phyloP scores from a whole-genome alignment of 768 basidiomycete species.

The Clavaria fumosa region DNA sequence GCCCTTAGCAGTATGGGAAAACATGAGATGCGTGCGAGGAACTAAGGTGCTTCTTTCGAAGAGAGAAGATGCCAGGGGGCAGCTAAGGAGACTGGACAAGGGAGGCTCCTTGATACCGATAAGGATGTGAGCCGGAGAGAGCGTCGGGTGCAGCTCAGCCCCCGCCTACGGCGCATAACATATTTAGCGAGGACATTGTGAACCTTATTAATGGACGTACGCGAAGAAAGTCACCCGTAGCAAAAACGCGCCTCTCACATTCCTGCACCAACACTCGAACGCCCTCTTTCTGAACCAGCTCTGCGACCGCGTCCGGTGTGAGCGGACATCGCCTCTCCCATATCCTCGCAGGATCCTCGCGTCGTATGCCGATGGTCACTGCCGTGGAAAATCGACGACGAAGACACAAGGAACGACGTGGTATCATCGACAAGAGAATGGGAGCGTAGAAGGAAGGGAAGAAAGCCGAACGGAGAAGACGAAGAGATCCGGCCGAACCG shows the following conservation, averaged over 20 bases:
- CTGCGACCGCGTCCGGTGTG: slow-evolving; percentile 56
- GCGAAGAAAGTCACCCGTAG: slow-evolving; percentile 44
- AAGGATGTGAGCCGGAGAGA: slow-evolving; percentile 55
- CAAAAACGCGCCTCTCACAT: slow-evolving; percentile 63
- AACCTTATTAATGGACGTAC: slow-evolving; percentile 25
- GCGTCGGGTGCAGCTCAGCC: slow-evolving; percentile 41
- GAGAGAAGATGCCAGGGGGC: slow-evolving; percentile 19
- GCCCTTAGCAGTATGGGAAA: slow-evolving; percentile 84
- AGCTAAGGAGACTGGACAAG: slow-evolving; percentile 39
- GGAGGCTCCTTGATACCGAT: slow-evolving; percentile 86
- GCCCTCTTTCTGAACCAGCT: slow-evolving; percentile 38
- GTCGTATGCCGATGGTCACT: slow-evolving; percentile 24
- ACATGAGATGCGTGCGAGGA: slow-evolving; percentile 70
- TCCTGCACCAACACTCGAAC: slow-evolving; percentile 61
- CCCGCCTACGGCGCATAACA: slow-evolving; percentile 42
- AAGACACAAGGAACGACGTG: background rate
- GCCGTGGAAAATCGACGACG: slow-evolving; percentile 6
- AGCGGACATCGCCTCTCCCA: slow-evolving; percentile 84
- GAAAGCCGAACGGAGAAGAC: too few species aligned
- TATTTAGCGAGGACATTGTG: background rate
- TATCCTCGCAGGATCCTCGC: slow-evolving; percentile 64
- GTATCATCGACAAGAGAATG: slow-evolving; percentile 4
- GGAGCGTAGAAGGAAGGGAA: too few species aligned
- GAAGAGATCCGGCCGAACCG: too few species aligned
- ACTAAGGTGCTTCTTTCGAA: slow-evolving; percentile 5